Evolutionary conservation across 1,139 yeast species (phyloP), one percentile per base, ranked within the genome.

Genomic region (Kodamaea derodonti): DNA sequence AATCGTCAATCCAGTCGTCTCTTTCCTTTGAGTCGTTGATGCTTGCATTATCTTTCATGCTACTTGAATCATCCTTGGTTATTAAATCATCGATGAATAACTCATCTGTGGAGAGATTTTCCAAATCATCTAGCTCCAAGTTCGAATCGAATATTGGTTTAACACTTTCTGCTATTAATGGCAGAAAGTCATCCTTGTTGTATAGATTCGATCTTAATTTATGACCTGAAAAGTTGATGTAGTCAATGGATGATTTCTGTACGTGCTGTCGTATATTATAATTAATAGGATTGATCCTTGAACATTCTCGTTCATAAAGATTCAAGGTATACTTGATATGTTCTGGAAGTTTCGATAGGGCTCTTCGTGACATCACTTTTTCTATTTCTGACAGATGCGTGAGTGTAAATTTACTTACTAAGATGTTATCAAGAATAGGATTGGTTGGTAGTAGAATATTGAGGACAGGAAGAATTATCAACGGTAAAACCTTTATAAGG

Each of bases 181-280:
- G 54, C 7, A 55, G 47, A 29, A 57, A 58, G 35, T 58, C 62
- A 4, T 31, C 33, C n/a, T 33, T 38, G 32, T 49, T 48, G 35
- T 41, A 51, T 18, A 32, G 32, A 28, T 40, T 37, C 10, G 36
- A 29, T 5, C 41, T 39, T 14, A 58, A 46, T 40, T 53, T 54
- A 27, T 44, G 42, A 24, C 46, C 40, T 34, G 49, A 53, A 32
- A 56, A 52, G 30, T 38, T 38, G 6, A 43, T 39, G 35, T 56
- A 50, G 33, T 47, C 52, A n/a, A 41, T 40, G 11, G 52, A 48
- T 4, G 52, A 34, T 35, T 45, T 46, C 24, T 40, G 39, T 17
- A 52, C 38, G 29, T 41, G 49, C 14, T 29, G 43, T 29, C 38
- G 42, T 14, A 53, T 41, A 11, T 32, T 26, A 8, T 34, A 29